These are phyloP conservation scores for Botrytis byssoidea DNA, from an alignment of 2,329 filamentous ascomycete species.

Conservation along the genomic window DNA sequence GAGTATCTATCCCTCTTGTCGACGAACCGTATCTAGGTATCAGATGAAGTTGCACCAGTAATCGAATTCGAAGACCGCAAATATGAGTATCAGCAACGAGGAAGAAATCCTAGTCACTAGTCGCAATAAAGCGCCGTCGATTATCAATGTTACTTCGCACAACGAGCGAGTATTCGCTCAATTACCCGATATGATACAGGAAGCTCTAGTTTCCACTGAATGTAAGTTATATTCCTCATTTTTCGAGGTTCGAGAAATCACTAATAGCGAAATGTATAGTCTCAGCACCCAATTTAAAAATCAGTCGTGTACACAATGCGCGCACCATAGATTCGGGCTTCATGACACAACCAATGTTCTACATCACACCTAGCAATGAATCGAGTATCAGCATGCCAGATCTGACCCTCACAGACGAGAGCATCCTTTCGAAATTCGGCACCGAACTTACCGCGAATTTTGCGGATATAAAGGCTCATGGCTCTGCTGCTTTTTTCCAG, in stretches of 20 bases:
- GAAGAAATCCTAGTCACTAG: slow-evolving; percentile 32
- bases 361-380: slow-evolving; percentile 30
- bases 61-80: background rate
- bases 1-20: background rate
- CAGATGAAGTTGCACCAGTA: background rate
- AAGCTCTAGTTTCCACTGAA: slow-evolving; percentile 35
- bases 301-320: slow-evolving; percentile 29
- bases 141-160: slow-evolving; percentile 33
- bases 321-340: slow-evolving; percentile 26
- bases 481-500: slow-evolving; percentile 32
- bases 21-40: background rate
- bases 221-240: slow-evolving; percentile 23
- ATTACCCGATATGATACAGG: slow-evolving; percentile 36
- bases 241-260: background rate
- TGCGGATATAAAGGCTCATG: slow-evolving; percentile 33
- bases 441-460: slow-evolving; percentile 35
- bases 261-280: slow-evolving; percentile 21
- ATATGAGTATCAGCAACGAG: background rate
- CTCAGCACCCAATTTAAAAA: slow-evolving; percentile 30
- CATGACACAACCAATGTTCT: slow-evolving; percentile 32
- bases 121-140: slow-evolving; percentile 32
- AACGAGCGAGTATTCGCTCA: slow-evolving; percentile 32
- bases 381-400: slow-evolving; percentile 34
- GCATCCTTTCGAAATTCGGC: slow-evolving; percentile 33
- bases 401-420: slow-evolving; percentile 32